Percentiles rank a stretch among this genome's conserved stretches.
Evolutionary conservation across 306 rosid species (phyloP).

Genomic region (Bauhinia variegata): DNA sequence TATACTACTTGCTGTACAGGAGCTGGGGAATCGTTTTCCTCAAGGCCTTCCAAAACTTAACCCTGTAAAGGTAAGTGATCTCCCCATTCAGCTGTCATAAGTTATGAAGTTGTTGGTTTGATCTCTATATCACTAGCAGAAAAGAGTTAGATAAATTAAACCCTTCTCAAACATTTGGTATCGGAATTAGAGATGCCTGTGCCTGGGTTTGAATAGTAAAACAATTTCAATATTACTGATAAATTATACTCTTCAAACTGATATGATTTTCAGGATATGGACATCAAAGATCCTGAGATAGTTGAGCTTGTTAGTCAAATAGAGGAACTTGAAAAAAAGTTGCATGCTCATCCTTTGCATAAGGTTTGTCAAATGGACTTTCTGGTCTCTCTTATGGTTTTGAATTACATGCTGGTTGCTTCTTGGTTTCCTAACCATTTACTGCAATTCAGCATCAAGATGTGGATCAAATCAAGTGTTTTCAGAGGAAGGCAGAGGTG

Average conservation of each 20-base stretch:
- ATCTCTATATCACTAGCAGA: constrained; percentile 6
- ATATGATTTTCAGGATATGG: constrained; percentile 75
- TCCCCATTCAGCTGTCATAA: constrained; percentile 18
- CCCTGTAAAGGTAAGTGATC: constrained; percentile 76
- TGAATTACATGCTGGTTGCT: constrained; percentile 19
- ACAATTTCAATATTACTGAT: background rate
- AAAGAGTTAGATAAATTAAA: constrained; percentile 1
- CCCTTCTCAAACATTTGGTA: background rate
- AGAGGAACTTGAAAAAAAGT: constrained; percentile 79
- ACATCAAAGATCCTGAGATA: constrained; percentile 74
- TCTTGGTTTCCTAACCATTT: constrained; percentile 32
- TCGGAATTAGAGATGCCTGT: constrained; percentile 5
- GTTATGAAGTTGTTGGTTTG: constrained; percentile 35
- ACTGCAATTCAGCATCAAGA: constrained; percentile 65
- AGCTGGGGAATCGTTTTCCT: constrained; percentile 81
- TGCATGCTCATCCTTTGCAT: constrained; percentile 81
- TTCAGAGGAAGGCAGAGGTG: constrained; percentile 95
- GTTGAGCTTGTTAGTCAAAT: constrained; percentile 76
- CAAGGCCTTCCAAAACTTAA: constrained; percentile 96
- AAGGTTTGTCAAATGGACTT: constrained; percentile 63
- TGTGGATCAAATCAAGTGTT: constrained; percentile 79
- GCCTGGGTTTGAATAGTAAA: background rate
- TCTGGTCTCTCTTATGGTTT: constrained; percentile 28
- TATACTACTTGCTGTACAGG: constrained; percentile 90
- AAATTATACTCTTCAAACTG: constrained; percentile 21